Conservation (phyloP, 106 monocot genomes). For the Dioscorea zingiberensis region DNA sequence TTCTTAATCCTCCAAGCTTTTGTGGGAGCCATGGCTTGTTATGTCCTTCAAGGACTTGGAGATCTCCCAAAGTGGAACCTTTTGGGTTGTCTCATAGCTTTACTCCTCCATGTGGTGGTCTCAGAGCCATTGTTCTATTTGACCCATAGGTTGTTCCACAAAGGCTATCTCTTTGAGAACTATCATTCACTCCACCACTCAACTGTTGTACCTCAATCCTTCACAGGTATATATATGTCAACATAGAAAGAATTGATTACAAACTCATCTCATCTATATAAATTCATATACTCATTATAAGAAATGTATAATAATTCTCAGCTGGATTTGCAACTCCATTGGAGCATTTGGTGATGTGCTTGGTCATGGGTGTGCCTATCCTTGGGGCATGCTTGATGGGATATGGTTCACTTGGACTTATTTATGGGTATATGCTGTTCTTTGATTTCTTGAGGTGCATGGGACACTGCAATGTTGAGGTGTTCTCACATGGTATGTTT, state of each 20-base stretch:
- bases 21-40: conserved; percentile 44
- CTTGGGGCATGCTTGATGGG: conserved; percentile 22
- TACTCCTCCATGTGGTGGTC: conserved; percentile 45
- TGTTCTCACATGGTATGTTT: conserved; percentile 35
- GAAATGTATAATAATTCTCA: conserved; percentile 8
- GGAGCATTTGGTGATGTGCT: conserved; percentile 21
- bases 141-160: conserved; percentile 68
- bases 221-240: conserved; percentile 81
- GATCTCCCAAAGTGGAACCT: conserved; percentile 53
- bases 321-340: conserved; percentile 29
- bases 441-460: conserved; percentile 38
- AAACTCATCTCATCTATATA: too few species aligned
- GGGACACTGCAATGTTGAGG: conserved; percentile 34
- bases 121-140: conserved; percentile 64
- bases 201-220: conserved; percentile 42
- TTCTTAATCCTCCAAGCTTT: conserved; percentile 66
- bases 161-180: conserved; percentile 29
- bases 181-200: conserved; percentile 89
- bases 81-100: conserved; percentile 21
- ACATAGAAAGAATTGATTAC: too few species aligned
- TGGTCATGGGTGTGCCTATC: conserved; percentile 23
- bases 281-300: too few species aligned
- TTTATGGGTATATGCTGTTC: conserved; percentile 27
- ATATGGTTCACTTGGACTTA: conserved; percentile 20
- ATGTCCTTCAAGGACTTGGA: conserved; percentile 26